phyloP scores from a whole-genome alignment of 345 rosid genomes.

The Moringa oleifera region DNA sequence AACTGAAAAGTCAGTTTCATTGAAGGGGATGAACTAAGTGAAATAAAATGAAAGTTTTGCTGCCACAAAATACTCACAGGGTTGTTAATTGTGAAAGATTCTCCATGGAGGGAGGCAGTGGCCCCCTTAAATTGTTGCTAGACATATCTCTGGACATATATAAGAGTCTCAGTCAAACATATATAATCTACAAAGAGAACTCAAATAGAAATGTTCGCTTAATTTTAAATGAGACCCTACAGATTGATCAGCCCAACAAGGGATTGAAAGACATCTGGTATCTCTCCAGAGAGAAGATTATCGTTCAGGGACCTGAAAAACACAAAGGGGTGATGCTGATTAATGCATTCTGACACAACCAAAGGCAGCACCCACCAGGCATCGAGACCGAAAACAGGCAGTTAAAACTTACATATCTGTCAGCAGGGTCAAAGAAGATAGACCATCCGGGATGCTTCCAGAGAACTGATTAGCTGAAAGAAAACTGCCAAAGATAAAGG shows the following conservation, averaged over 20 bases:
- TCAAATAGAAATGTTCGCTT: neutral
- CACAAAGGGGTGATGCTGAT: constrained; percentile 9
- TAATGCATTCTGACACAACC: constrained; percentile 3
- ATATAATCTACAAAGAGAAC: constrained; percentile 6
- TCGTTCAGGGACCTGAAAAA: constrained; percentile 71
- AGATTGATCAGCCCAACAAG: constrained; percentile 72
- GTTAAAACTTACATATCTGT: constrained; percentile 54
- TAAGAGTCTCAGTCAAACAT: constrained; percentile 19
- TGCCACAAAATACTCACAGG: constrained; percentile 46
- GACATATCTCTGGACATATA: constrained; percentile 70
- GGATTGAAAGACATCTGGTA: constrained; percentile 74
- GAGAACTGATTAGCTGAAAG: constrained; percentile 83
- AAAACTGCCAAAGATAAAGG: constrained; percentile 65
- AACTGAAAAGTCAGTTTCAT: constrained; percentile 33
- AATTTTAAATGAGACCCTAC: constrained; percentile 41
- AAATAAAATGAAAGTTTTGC: neutral
- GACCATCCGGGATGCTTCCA: constrained; percentile 85
- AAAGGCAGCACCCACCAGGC: constrained; percentile 9
- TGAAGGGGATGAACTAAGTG: neutral
- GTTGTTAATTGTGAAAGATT: constrained; percentile 58
- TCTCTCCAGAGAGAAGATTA: constrained; percentile 76
- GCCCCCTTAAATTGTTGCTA: constrained; percentile 74
- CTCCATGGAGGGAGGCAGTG: constrained; percentile 72
- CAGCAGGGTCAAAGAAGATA: constrained; percentile 56
- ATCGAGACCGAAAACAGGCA: constrained; percentile 8